Conservation (phyloP, 345 rosid species). For the Populus tremula region DNA sequence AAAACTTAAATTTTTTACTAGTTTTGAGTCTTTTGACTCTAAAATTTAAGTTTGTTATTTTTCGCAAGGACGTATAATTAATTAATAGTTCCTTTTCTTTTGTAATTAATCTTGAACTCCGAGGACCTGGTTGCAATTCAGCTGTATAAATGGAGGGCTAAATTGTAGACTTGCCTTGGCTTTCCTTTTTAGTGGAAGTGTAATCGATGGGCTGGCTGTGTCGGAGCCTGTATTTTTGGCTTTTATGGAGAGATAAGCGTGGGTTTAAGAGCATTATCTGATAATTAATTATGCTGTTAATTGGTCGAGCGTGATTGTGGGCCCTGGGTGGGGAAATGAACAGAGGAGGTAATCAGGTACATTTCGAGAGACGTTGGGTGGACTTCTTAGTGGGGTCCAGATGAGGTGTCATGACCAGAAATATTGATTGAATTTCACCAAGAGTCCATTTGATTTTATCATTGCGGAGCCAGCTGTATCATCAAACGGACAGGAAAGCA, state of each 20-base stretch:
- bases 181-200: no score
- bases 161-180: no score
- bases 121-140: no score
- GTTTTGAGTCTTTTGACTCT: no score
- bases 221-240: no score
- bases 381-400: not conserved
- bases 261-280: not conserved
- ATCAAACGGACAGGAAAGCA: not conserved
- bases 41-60: no score
- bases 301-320: not conserved
- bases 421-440: not conserved
- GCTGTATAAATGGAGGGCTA: no score
- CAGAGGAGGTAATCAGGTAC: slow-evolving; percentile 1
- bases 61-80: no score
- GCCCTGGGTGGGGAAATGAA: not conserved
- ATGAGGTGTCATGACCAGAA: slow-evolving; percentile 4
- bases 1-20: no score
- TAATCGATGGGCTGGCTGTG: no score
- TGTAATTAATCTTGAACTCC: no score
- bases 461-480: not conserved
- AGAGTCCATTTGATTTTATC: not conserved
- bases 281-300: not conserved
- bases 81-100: no score
- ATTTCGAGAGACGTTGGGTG: not conserved
- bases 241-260: not conserved